These are phyloP conservation scores for Erythrophleum fordii DNA, from an alignment of 306 rosid species.

Conservation along the genomic window DNA sequence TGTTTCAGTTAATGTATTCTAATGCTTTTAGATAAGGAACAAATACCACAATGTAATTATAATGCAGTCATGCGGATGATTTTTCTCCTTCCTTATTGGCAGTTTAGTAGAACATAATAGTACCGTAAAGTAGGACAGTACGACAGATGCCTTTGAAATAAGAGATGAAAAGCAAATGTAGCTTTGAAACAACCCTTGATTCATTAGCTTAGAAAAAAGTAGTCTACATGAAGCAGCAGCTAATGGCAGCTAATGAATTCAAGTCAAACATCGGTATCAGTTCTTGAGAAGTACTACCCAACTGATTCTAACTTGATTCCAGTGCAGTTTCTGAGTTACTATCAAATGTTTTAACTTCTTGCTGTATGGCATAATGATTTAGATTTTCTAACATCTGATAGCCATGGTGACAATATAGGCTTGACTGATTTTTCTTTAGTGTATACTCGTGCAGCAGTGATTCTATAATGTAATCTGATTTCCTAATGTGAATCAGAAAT, in stretches of 20 bases:
- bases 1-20: neutral
- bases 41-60: constrained; percentile 19
- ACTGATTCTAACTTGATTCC: constrained; percentile 7
- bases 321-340: constrained; percentile 14
- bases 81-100: neutral
- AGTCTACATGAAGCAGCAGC: constrained; percentile 10
- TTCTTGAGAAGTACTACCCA: neutral
- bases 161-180: constrained; percentile 18
- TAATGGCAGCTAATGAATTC: no score
- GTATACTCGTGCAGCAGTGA: neutral
- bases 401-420: neutral
- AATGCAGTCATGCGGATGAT: neutral
- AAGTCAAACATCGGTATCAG: neutral
- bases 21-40: neutral
- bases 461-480: constrained; percentile 13
- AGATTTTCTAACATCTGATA: neutral
- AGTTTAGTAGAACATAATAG: neutral
- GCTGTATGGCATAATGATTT: neutral
- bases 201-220: neutral
- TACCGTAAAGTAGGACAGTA: neutral
- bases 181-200: neutral
- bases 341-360: neutral
- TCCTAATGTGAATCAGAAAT: neutral
- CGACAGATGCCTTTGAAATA: neutral
- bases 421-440: constrained; percentile 8